Percentiles rank a stretch among this genome's conserved stretches.
Conservation (phyloP, 2,329 filamentous ascomycete species). For the Alternaria infectoria region DNA sequence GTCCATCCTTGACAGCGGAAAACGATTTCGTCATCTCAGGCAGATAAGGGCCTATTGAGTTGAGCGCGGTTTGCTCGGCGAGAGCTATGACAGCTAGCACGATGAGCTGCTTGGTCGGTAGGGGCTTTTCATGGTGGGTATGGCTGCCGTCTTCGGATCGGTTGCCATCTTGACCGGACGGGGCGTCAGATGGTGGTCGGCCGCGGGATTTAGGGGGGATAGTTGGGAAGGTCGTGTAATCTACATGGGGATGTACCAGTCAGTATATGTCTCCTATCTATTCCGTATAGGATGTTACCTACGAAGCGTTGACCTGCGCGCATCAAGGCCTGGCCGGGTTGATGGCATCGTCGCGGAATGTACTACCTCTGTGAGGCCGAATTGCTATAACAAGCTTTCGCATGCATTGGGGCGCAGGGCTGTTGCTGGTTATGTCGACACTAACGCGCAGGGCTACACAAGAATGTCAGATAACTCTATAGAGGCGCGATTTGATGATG, state of each 20-base stretch:
- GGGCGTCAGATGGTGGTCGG: conserved; percentile 52
- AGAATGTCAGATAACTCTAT: background rate
- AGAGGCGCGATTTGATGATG: background rate
- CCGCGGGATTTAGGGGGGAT: conserved; percentile 72
- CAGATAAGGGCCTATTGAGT: conserved; percentile 94
- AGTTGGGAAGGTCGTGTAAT: conserved; percentile 84
- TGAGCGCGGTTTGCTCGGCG: conserved; percentile 93
- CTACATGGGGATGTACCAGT: background rate
- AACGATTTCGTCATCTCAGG: conserved; percentile 91
- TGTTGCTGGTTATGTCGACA: background rate
- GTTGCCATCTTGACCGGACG: conserved; percentile 33
- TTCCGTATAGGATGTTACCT: background rate
- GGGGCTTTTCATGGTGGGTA: conserved; percentile 67
- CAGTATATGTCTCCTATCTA: background rate
- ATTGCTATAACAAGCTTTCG: conserved; percentile 1
- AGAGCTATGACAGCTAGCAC: conserved; percentile 88
- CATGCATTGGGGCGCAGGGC: conserved; percentile 18
- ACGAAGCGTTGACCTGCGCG: conserved; percentile 60
- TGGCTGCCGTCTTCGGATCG: conserved; percentile 43
- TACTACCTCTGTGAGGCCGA: conserved; percentile 32
- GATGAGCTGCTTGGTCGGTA: conserved; percentile 82
- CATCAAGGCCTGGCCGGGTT: conserved; percentile 44
- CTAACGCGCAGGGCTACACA: background rate
- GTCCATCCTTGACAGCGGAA: conserved; percentile 72
- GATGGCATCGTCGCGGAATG: conserved; percentile 31